A percentile compares a stretch with the other conserved stretches of the same genome.
phyloP scores from a whole-genome alignment of 192 early-diverging fungal species.

The Gonapodya prolifera region DNA sequence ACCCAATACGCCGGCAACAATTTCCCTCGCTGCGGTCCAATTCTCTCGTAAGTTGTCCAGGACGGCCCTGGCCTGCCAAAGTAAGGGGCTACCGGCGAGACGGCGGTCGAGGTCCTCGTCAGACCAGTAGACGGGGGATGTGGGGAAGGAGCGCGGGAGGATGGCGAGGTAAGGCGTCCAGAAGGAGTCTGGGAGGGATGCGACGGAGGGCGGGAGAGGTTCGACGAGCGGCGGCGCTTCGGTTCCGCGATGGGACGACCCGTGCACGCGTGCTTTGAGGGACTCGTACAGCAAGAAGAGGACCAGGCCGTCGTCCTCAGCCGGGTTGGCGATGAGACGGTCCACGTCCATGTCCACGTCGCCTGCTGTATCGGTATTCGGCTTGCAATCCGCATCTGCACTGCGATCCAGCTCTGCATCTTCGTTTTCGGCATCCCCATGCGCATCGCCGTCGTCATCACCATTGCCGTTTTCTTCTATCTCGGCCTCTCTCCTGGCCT shows the following conservation, averaged over 20 bases:
- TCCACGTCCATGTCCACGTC: not conserved
- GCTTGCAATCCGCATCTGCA: not conserved
- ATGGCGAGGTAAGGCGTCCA: not conserved
- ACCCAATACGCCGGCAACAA: not conserved
- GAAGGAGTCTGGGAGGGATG: not conserved
- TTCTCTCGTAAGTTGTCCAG: not conserved
- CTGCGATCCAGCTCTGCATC: not conserved
- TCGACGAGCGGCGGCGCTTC: not conserved
- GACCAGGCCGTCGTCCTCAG: not conserved
- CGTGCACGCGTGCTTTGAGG: not conserved
- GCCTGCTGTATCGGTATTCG: not conserved
- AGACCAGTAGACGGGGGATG: not conserved
- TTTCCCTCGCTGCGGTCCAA: not conserved
- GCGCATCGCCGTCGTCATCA: not conserved
- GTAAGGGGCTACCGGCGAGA: not conserved
- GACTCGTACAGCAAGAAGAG: not conserved
- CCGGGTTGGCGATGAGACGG: not conserved
- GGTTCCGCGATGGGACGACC: not conserved
- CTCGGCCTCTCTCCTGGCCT: not conserved
- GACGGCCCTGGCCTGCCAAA: not conserved
- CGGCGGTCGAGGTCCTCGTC: not conserved
- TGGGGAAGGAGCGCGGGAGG: not conserved
- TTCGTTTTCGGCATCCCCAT: not conserved
- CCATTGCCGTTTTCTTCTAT: not conserved
- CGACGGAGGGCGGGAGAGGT: not conserved